phyloP scores from a whole-genome alignment of 495 filamentous ascomycete species.

The Aspergillus saccharolyticus region DNA sequence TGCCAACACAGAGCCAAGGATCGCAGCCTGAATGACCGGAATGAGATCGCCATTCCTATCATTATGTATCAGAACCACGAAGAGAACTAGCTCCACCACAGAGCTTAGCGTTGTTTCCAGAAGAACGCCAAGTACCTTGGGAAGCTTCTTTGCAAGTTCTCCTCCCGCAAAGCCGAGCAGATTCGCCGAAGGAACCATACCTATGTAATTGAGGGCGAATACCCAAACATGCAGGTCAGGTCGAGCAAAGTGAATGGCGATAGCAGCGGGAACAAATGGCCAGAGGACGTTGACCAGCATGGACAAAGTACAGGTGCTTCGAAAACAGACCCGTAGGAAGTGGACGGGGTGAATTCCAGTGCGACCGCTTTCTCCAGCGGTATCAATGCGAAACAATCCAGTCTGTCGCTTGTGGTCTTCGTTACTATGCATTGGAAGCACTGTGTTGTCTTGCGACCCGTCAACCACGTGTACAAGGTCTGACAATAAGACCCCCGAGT shows the following conservation, averaged over 20 bases:
- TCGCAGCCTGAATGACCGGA: slow-evolving; percentile 76
- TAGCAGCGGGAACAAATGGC: slow-evolving; percentile 67
- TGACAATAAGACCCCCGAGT: slow-evolving; percentile 2
- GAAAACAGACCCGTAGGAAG: slow-evolving; percentile 57
- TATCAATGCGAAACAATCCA: slow-evolving; percentile 44
- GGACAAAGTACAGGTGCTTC: slow-evolving; percentile 51
- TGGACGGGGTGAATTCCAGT: slow-evolving; percentile 54
- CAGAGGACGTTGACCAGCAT: slow-evolving; percentile 65
- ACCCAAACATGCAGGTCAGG: slow-evolving; percentile 58
- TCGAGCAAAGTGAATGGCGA: slow-evolving; percentile 58
- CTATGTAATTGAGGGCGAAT: slow-evolving; percentile 68
- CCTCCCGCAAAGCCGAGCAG: slow-evolving; percentile 80
- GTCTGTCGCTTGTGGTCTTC: slow-evolving; percentile 18
- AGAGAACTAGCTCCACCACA: slow-evolving; percentile 76
- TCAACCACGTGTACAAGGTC: neutral
- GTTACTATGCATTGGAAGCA: slow-evolving; percentile 28
- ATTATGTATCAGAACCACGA: slow-evolving; percentile 61
- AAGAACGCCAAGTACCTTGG: slow-evolving; percentile 71
- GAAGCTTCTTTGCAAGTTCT: slow-evolving; percentile 73
- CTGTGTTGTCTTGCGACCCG: slow-evolving; percentile 8
- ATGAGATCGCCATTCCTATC: slow-evolving; percentile 43
- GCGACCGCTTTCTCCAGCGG: slow-evolving; percentile 62
- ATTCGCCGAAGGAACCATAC: slow-evolving; percentile 87
- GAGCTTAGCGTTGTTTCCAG: slow-evolving; percentile 72
- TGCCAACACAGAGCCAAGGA: slow-evolving; percentile 74